Base-by-base conservation (phyloP, 176 grass and related monocot genomes). In the Puccinellia tenuiflora region DNA sequence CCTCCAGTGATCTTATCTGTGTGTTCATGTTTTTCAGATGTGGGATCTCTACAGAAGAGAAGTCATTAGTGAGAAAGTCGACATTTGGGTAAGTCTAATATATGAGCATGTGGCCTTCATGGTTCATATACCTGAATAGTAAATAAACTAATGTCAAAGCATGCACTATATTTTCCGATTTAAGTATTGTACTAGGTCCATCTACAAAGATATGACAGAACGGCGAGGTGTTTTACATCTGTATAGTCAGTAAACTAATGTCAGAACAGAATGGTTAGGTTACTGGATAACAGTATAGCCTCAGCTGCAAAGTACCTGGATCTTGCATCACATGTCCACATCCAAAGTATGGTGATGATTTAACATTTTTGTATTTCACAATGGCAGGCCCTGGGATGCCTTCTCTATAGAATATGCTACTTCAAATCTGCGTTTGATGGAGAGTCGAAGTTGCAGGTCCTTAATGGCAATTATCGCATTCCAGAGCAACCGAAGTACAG, bases 11-110 rank as follows among this genome's bases (percentile, higher is more conserved):
- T 74, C 25, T 29, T 75, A 69, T 75, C 17, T 46, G 66, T 86
- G 34, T 4, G 31, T 82, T 62, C 78, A 22, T 71, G 40, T 55
- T 78, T 86, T 89, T 56, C 88, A 97, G 94, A 97, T 97, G 91
- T 97, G 94, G 91, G 94, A 97, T 91, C 86, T 97, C 28, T 97
- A 93, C 68, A 93, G 91, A 85, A 97, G 71, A 86, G 94, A 97
- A 81, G 84, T 97, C 80, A 91, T 97, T 79, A 90, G 89, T 22
- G 94, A 97, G 73, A 97, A 97, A 62, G 94, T 93, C 1, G 94
- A 97, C 51, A 91, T 97, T 77, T 97, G 91, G 94, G 89, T 97
- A 86, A 81, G 84, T 70, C 55, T 37, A 85, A 30, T 29, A 85
- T 79, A 59, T 75, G 28, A 75, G 52, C 10, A 79, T 47, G 38